These are phyloP conservation scores for Penicillium simplicissimum DNA, from an alignment of 495 filamentous ascomycete species.

Conservation along the genomic window DNA sequence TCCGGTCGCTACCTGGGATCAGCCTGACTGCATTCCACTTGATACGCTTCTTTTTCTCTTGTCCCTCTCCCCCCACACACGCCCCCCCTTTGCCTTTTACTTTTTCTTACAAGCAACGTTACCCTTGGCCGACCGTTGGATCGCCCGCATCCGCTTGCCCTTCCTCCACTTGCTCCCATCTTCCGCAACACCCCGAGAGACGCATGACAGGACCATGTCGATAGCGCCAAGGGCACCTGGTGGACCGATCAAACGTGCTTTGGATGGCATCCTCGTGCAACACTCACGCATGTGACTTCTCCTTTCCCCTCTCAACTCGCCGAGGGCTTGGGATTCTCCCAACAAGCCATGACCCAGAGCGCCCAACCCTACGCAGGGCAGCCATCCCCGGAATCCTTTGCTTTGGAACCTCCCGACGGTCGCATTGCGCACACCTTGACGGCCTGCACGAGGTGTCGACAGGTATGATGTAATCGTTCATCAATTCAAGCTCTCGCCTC, in stretches of 20 bases:
- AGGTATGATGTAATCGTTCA: slow-evolving; percentile 55
- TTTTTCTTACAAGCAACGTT: background rate
- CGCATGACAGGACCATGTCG: slow-evolving; percentile 26
- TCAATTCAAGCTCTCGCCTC: background rate
- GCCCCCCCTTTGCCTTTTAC: background rate
- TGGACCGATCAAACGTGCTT: slow-evolving; percentile 16
- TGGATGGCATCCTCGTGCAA: slow-evolving; percentile 12
- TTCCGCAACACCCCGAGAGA: background rate
- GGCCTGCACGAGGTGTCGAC: slow-evolving; percentile 81
- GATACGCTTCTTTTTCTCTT: slow-evolving; percentile 7
- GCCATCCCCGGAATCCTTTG: slow-evolving; percentile 27
- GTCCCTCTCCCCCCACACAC: background rate
- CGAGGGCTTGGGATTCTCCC: slow-evolving; percentile 7
- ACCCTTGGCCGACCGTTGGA: slow-evolving; percentile 1
- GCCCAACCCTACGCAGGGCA: slow-evolving; percentile 18
- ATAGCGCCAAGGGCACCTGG: slow-evolving; percentile 16
- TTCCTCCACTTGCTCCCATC: background rate
- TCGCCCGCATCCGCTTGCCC: background rate
- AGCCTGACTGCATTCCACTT: slow-evolving; percentile 9
- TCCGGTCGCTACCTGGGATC: background rate
- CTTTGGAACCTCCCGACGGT: slow-evolving; percentile 39
- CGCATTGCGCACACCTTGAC: slow-evolving; percentile 80
- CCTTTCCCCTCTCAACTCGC: slow-evolving; percentile 2
- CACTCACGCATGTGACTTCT: slow-evolving; percentile 23
- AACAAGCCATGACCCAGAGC: slow-evolving; percentile 25